Percentiles rank a stretch among this genome's conserved stretches.
Conservation (phyloP, 345 rosid species). For the Pelargonium nanum region DNA sequence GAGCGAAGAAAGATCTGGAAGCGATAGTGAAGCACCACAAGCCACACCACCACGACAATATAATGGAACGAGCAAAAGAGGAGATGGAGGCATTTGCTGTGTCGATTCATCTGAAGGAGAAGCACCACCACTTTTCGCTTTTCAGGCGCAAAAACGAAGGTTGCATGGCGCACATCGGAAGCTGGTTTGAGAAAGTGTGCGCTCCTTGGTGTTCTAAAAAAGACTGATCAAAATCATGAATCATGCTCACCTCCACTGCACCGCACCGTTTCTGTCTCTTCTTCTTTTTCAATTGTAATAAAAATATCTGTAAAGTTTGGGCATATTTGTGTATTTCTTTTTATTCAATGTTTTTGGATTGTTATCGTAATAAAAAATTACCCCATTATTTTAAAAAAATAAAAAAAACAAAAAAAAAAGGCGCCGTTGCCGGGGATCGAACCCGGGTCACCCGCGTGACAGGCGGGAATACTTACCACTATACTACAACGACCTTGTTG, state of each 20-base stretch:
- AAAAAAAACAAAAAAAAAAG: neutral
- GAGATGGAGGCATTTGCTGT: neutral
- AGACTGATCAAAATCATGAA: neutral
- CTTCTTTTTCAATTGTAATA: neutral
- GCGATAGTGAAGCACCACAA: no score
- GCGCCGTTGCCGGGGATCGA: conserved; percentile 90
- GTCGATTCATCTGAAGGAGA: neutral
- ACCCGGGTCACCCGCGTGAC: conserved; percentile 87
- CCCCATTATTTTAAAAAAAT: no score
- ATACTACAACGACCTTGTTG: conserved; percentile 87
- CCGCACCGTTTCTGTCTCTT: no score
- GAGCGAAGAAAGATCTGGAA: no score
- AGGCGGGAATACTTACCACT: conserved; percentile 81
- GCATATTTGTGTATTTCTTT: no score
- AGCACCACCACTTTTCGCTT: neutral
- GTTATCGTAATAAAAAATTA: no score
- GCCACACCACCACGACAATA: no score
- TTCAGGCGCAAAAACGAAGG: neutral
- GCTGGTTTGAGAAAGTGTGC: neutral
- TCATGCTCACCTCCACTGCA: neutral
- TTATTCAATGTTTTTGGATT: no score
- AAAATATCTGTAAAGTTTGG: no score
- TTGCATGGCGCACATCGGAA: neutral
- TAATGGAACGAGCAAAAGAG: neutral
- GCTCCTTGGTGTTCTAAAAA: neutral